These are phyloP conservation scores for Exophiala calicioides DNA, from an alignment of 2,329 filamentous ascomycete genomes.

Conservation along the genomic window DNA sequence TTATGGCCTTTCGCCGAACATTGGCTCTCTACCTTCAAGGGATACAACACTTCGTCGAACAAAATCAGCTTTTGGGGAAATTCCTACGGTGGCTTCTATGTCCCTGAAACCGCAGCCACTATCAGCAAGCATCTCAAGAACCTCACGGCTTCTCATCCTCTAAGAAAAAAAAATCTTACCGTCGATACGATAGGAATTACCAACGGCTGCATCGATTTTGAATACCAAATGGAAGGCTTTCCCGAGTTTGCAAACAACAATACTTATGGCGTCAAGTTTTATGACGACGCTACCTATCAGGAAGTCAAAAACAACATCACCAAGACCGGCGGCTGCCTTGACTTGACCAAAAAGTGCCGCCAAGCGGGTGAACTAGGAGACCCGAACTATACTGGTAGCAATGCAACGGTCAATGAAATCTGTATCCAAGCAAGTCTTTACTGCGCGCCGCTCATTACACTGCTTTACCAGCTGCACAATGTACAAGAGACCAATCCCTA, in stretches of 20 bases:
- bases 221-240: constrained; percentile 51
- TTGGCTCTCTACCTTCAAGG: constrained; percentile 63
- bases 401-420: constrained; percentile 36
- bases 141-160: constrained; percentile 1
- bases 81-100: constrained; percentile 49
- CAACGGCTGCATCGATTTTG: constrained; percentile 57
- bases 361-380: constrained; percentile 49
- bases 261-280: constrained; percentile 55
- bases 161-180: neutral
- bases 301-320: constrained; percentile 47
- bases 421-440: constrained; percentile 58
- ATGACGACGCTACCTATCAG: constrained; percentile 52
- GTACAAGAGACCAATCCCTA: neutral
- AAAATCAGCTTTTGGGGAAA: constrained; percentile 20
- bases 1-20: constrained; percentile 57
- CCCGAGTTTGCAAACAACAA: constrained; percentile 58
- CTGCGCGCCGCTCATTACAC: constrained; percentile 36
- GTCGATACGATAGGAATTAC: constrained; percentile 58
- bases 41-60: constrained; percentile 39
- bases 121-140: constrained; percentile 4
- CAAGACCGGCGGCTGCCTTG: constrained; percentile 53
- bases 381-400: constrained; percentile 41
- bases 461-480: constrained; percentile 34
- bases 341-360: constrained; percentile 55
- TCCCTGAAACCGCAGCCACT: constrained; percentile 43